Evolutionary conservation across 345 rosid species (phyloP).

Genomic region (Boechera divaricarpa): DNA sequence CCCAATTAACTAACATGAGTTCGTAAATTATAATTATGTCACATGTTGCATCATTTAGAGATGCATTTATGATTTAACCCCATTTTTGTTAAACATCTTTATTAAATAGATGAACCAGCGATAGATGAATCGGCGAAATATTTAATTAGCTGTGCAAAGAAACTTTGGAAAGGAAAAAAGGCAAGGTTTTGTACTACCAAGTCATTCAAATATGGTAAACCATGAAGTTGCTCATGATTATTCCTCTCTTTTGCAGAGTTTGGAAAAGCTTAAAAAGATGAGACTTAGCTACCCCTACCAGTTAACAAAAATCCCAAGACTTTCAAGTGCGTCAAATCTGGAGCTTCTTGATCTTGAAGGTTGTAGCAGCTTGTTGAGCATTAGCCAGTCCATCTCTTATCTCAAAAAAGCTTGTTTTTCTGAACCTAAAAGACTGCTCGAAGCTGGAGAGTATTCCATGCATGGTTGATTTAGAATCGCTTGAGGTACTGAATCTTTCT

Average conservation of each 20-base stretch:
- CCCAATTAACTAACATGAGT: too few relatives aligned
- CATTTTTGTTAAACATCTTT: too few relatives aligned
- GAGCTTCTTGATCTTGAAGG: constrained; percentile 45
- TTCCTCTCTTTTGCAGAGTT: constrained; percentile 27
- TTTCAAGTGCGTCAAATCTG: constrained; percentile 36
- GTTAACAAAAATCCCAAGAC: constrained; percentile 35
- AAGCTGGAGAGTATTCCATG: constrained; percentile 38
- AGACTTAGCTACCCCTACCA: constrained; percentile 29
- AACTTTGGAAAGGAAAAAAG: constrained; percentile 44
- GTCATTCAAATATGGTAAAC: background rate
- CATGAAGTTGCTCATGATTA: background rate
- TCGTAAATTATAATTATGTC: too few relatives aligned
- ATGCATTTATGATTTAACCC: too few relatives aligned
- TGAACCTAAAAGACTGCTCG: constrained; percentile 40
- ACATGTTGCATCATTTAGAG: too few relatives aligned
- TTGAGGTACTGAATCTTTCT: constrained; percentile 38
- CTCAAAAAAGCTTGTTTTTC: constrained; percentile 29
- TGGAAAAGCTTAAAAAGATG: constrained; percentile 34
- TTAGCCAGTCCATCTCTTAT: constrained; percentile 26
- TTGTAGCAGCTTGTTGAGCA: constrained; percentile 29
- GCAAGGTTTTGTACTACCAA: background rate
- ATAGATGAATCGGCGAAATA: too few relatives aligned
- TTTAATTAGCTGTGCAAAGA: background rate
- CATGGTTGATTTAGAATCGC: constrained; percentile 21
- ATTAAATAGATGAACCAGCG: too few relatives aligned